phyloP scores from a whole-genome alignment of 75 land plant genomes.

The Isoetes taiwanensis region DNA sequence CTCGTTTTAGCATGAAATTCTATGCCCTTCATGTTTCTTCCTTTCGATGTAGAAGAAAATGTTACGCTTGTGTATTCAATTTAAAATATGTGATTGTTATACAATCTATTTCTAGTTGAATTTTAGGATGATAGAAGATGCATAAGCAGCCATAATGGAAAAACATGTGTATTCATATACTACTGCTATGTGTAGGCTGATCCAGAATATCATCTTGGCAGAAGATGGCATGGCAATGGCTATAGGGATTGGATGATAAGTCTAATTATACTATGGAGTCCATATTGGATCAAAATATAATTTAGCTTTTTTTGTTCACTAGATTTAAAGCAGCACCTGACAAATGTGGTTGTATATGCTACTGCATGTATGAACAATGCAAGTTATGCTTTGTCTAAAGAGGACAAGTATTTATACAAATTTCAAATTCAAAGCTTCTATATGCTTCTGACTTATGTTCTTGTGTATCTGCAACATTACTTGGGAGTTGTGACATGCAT shows the following conservation, averaged over 20 bases:
- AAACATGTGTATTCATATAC: no score
- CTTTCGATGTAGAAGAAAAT: no score
- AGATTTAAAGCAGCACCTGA: background rate
- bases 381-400: conserved; percentile 96
- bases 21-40: no score
- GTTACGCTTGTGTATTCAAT: no score
- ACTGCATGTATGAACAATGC: conserved; percentile 46
- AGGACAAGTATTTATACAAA: conserved; percentile 49
- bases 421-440: background rate
- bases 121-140: no score
- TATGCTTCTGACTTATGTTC: background rate
- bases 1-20: no score
- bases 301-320: background rate
- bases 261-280: background rate
- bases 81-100: no score
- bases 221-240: conserved; percentile 71
- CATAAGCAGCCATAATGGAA: no score
- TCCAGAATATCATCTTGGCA: conserved; percentile 84
- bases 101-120: no score
- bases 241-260: conserved; percentile 79
- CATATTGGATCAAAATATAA: background rate
- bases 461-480: conserved; percentile 46
- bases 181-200: conserved; percentile 46
- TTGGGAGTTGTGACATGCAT: conserved; percentile 62
- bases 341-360: background rate